These are phyloP conservation scores for Mucor indicus DNA, from an alignment of 371 early-diverging fungal species.

Conservation along the genomic window DNA sequence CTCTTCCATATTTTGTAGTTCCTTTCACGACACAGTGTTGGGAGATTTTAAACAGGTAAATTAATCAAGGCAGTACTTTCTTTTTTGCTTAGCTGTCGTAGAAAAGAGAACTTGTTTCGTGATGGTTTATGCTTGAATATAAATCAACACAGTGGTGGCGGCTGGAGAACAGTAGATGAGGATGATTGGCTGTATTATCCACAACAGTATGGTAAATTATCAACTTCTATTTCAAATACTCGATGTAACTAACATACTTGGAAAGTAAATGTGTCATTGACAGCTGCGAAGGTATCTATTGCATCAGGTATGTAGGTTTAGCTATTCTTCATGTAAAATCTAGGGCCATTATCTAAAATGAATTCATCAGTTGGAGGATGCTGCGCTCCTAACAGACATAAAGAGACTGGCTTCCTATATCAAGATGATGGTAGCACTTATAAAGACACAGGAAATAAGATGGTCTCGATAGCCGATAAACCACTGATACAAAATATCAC, in stretches of 20 bases:
- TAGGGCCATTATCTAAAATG: too few relatives aligned
- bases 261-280: slow-evolving; percentile 36
- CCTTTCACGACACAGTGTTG: slow-evolving; percentile 27
- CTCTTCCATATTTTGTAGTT: too few relatives aligned
- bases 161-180: slow-evolving; percentile 30
- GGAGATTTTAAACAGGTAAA: slow-evolving; percentile 22
- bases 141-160: slow-evolving; percentile 15
- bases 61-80: background rate
- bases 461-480: slow-evolving; percentile 31
- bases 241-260: background rate
- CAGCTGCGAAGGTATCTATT: slow-evolving; percentile 17
- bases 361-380: slow-evolving; percentile 51
- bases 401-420: slow-evolving; percentile 29
- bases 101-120: slow-evolving; percentile 37
- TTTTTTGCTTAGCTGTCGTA: too few relatives aligned
- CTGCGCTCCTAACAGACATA: slow-evolving; percentile 39
- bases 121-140: slow-evolving; percentile 32
- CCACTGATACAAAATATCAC: slow-evolving; percentile 34
- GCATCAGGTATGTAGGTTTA: slow-evolving; percentile 25
- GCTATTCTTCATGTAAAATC: too few relatives aligned
- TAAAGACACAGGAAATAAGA: slow-evolving; percentile 27
- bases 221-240: background rate
- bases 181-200: slow-evolving; percentile 50
- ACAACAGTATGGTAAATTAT: slow-evolving; percentile 33
- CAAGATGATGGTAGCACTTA: slow-evolving; percentile 36